Base-by-base conservation (phyloP, 1,284 basidiomycete genomes). In the Hypsizygus ulmarius region DNA sequence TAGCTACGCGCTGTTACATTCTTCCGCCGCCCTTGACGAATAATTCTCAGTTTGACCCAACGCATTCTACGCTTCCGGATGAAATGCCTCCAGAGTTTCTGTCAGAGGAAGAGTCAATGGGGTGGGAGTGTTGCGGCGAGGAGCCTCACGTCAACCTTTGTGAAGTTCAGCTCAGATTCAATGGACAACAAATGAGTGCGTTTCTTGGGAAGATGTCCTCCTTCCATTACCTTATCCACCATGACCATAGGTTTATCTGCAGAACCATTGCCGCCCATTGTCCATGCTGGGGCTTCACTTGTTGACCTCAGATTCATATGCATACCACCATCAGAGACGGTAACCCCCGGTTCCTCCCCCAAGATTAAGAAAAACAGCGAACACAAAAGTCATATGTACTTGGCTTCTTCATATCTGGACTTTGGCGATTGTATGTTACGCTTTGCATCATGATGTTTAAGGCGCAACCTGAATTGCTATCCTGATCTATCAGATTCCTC, bases 71-170 rank as follows among this genome's bases (percentile, higher is more conserved):
- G 15, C 59, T 79, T 11, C 56, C 72, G 4, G 59, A 77, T 5
- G 71, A 74, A 34, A 50, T 75, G 16, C 50, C 64, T 28, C 61
- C 56, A 48, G 57, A 55, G 34, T 55, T 56, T n/a, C 59, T 65
- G 54, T 62, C 72, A 38, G 59, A 65, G 43, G 51, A 64, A 39
- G 55, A 65, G 37, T 55, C 68, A 15, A 60, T 70, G 5, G 77
- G 81, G 47, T 86, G 79, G 75, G 82, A 84, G 43, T 65, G 71
- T 35, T 81, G 79, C 69, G 77, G 78, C 1, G 84, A 87, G 58
- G 82, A 85, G 46, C 66, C 70, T 9, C 71, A 64, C 5, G 78
- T 90, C 51, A 78, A 85, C 33, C 51, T 89, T 5, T 81, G 74
- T 46, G 82, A 85, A 64, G 72, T 87, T 7, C 73, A 72, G 38